Base-by-base conservation (phyloP, 75 land plant species). In the Pinus taeda region DNA sequence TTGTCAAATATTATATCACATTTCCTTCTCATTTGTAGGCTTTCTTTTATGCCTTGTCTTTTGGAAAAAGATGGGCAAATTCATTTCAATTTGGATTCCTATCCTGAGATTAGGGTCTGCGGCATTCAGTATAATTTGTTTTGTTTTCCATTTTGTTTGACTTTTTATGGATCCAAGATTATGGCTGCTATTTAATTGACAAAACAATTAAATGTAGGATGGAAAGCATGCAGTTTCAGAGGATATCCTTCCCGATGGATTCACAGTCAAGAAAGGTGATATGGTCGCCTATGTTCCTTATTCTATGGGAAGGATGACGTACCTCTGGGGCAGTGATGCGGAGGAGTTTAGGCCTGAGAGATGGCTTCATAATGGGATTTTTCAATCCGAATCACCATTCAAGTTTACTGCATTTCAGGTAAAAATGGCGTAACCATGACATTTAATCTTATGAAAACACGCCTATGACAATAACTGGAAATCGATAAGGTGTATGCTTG, bases 401-500 rank as follows among this genome's bases (percentile, higher is more conserved):
- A 88, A 86, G 24, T 88, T 88, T 49, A 74, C 84, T 57, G 88
- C 88, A 13, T 90, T 90, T 60, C 91, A 85, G 81, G 88, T 90
- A 29, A 33, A 33, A 17, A 59, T 21, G 3, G 15, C 3, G n/a
- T 17, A 64, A 60, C 45, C 36, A 73, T 73, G 30, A 24, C 15
- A 29, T 24, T 24, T 56, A 1, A 18, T 14, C 20, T 69, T 26
- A 3, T 73, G 18, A 55, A 20, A 20, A 42, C 2, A 13, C 3
- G 29, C 74, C n/a, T 24, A 15, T 15, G 62, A 60, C 11, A 21
- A 29, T 73, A n/a, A 0, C 8, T 73, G 3, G 9, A 17, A 9
- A 20, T 33, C 9, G 7, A 37, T 30, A 36, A 18, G 22, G 11
- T 29, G 36, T 36, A 22, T 55, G 14, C 42, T 60, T 20, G 12